Evolutionary conservation across 1,139 yeast genomes (phyloP).

Genomic region (Tardiomyces blankii): DNA sequence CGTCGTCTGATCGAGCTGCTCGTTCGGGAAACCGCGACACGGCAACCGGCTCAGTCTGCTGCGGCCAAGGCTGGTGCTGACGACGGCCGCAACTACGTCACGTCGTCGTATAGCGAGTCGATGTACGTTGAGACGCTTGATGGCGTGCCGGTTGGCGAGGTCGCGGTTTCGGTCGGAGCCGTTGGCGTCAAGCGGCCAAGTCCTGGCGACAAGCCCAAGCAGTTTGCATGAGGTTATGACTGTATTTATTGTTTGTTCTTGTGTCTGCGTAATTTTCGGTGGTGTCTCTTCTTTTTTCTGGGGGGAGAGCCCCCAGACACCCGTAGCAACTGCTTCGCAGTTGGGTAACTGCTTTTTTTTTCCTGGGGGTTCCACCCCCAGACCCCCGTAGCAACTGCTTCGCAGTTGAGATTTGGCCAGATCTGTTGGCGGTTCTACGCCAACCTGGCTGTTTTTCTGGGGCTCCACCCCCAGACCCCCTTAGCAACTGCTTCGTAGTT

Average conservation of each 20-base stretch:
- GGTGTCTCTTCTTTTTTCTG: no score
- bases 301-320: no score
- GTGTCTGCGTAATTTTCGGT: no score
- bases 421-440: no score
- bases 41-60: background rate
- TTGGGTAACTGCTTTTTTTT: no score
- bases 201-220: background rate
- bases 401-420: no score
- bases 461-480: no score
- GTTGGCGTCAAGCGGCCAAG: background rate
- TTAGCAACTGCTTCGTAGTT: no score
- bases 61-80: background rate
- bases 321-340: no score
- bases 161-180: background rate
- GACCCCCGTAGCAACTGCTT: no score
- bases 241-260: background rate
- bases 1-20: constrained; percentile 13
- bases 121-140: background rate
- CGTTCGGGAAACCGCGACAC: constrained; percentile 14
- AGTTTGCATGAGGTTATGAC: background rate
- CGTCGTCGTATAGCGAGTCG: background rate
- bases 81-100: background rate
- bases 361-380: no score
- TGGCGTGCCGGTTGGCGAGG: background rate
- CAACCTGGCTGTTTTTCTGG: no score